Evolutionary conservation across 192 early-diverging fungal genomes (phyloP), one percentile per base, ranked within the genome.

Genomic region (Entrophospora sp.): DNA sequence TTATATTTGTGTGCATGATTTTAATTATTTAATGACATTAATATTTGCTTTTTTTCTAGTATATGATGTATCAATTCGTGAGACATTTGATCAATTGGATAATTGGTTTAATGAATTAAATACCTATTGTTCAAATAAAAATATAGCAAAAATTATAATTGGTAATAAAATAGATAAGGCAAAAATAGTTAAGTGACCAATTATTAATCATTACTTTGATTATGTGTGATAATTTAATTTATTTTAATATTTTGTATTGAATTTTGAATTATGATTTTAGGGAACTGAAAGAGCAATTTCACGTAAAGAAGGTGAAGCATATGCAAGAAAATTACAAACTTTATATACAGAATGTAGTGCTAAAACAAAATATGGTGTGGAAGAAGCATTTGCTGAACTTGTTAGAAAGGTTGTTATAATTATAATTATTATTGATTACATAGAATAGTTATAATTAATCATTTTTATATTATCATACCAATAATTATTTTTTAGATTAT

Each of bases 131-230:
- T 85, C 91, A 7, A 85, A 71, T 61, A 78, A 81, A 45, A 88
- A 94, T 36, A 87, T 98, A 36, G 87, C 97, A 36, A 96, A 91
- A 76, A 96, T 97, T 83, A 87, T 98, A 71, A 89, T 98, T 16
- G 96, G 95, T 53, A 98, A 98, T 76, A 98, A 98, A 71, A 85
- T 91, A 40, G 96, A 98, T 79, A 94, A 93, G 82, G 93, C 91
- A 78, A 66, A 62, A 3, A 52, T 67, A 1, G 66, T 73, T 5
- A 81, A 77, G 57, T 51, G 66, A 56, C 67, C 69, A 45, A 8
- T 13, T 70, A 31, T 22, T 51, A 27, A 18, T 55, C 44, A 24
- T 22, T 14, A 9, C 38, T 40, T 40, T 40, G 14, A 9, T 14
- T 14, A 40, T 9, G 14, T 9, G 22, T 3, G 10, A 31, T 3